Evolutionary conservation across 495 filamentous ascomycete species (phyloP).

Genomic region (Aspergillus kassunensis): DNA sequence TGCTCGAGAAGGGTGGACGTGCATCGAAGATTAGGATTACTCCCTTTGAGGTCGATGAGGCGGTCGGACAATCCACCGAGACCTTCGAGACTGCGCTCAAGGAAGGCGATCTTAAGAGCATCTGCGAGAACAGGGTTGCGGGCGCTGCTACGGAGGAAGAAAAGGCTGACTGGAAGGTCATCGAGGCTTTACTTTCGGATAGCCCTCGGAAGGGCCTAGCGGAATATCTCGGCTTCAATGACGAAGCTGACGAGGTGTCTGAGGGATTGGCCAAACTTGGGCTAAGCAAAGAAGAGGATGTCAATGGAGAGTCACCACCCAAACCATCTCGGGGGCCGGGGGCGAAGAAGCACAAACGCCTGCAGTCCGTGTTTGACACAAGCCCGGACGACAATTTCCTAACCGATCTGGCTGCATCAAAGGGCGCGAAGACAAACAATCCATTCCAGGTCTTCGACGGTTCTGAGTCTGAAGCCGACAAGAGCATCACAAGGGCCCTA

Average conservation of each 20-base stretch:
- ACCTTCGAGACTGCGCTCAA: conserved; percentile 81
- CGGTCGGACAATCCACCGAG: conserved; percentile 76
- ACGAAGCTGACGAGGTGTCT: conserved; percentile 48
- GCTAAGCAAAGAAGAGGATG: conserved; percentile 41
- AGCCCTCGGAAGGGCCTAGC: conserved; percentile 77
- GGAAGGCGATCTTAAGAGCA: conserved; percentile 67
- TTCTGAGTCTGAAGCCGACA: conserved; percentile 74
- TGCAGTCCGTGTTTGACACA: conserved; percentile 81
- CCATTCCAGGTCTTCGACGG: conserved; percentile 84
- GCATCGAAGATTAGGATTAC: conserved; percentile 80
- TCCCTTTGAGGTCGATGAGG: conserved; percentile 81
- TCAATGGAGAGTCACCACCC: conserved; percentile 42
- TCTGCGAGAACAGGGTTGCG: conserved; percentile 76
- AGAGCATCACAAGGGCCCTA: conserved; percentile 79
- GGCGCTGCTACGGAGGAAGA: conserved; percentile 79
- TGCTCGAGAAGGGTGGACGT: conserved; percentile 55
- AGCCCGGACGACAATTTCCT: conserved; percentile 75
- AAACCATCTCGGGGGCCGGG: conserved; percentile 41
- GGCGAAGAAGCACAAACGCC: conserved; percentile 54
- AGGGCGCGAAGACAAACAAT: conserved; percentile 76
- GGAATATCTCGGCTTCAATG: conserved; percentile 82
- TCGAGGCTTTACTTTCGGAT: conserved; percentile 79
- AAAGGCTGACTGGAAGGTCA: conserved; percentile 91
- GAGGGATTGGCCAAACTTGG: conserved; percentile 46
- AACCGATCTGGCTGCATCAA: conserved; percentile 68